phyloP scores from a whole-genome alignment of 2,329 filamentous ascomycete genomes.

The Apiospora koreana region DNA sequence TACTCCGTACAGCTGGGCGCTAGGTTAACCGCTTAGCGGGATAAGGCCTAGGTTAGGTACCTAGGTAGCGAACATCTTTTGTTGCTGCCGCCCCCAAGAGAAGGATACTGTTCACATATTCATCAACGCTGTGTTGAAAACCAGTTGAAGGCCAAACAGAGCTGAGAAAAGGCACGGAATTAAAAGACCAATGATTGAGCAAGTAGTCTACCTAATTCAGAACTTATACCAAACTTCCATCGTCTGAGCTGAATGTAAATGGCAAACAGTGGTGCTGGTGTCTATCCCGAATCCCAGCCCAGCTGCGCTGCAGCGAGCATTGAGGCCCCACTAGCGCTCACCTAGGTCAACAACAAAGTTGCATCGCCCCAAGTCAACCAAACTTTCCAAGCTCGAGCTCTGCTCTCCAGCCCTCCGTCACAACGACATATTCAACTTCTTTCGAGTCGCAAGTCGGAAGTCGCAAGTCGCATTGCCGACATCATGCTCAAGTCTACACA shows the following conservation, averaged over 20 bases:
- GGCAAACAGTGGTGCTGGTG: neutral
- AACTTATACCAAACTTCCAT: too few species aligned
- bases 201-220: too few species aligned
- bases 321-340: neutral
- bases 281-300: neutral
- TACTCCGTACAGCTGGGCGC: neutral
- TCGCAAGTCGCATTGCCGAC: neutral
- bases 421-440: neutral
- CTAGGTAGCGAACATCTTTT: neutral
- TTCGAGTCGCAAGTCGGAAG: too few species aligned
- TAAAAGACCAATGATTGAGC: too few species aligned
- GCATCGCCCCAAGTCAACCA: conserved; percentile 2
- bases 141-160: too few species aligned
- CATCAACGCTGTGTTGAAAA: neutral
- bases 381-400: neutral
- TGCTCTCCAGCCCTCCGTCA: neutral
- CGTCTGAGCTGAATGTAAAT: too few species aligned
- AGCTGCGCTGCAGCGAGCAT: too few species aligned
- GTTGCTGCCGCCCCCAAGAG: neutral
- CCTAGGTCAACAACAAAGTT: conserved; percentile 7
- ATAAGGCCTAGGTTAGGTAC: neutral
- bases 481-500: conserved; percentile 79
- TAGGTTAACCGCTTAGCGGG: neutral
- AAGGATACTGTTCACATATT: neutral
- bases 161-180: too few species aligned